Percentiles rank a stretch among this genome's conserved stretches.
phyloP scores from a whole-genome alignment of 1,284 basidiomycete species.

The Puccinia horiana region DNA sequence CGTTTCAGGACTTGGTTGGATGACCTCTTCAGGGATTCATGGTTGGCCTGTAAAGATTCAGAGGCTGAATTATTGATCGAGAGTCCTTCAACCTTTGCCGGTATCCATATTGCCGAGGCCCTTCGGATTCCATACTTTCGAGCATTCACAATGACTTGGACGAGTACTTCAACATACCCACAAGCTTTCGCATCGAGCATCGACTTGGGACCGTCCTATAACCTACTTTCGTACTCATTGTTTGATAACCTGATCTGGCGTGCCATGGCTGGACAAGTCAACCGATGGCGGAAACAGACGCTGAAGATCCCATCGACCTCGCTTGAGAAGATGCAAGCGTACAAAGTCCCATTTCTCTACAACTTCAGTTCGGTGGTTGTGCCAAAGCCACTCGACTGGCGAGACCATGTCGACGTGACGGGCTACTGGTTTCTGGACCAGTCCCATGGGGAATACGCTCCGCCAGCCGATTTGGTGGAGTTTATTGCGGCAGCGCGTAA shows the following conservation, averaged over 20 bases:
- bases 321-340: slow-evolving; percentile 64
- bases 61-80: slow-evolving; percentile 89
- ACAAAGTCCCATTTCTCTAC: slow-evolving; percentile 55
- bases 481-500: slow-evolving; percentile 79
- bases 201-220: slow-evolving; percentile 51
- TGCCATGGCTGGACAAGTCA: slow-evolving; percentile 81
- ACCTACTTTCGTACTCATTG: slow-evolving; percentile 74
- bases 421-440: slow-evolving; percentile 95
- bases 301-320: slow-evolving; percentile 76
- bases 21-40: slow-evolving; percentile 87
- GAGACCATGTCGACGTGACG: slow-evolving; percentile 77
- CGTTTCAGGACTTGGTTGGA: slow-evolving; percentile 92
- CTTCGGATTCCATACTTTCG: slow-evolving; percentile 90
- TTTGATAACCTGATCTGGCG: slow-evolving; percentile 76
- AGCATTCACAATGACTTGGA: slow-evolving; percentile 72
- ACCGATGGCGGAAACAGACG: slow-evolving; percentile 81
- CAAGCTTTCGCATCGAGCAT: slow-evolving; percentile 64
- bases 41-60: slow-evolving; percentile 80
- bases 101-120: slow-evolving; percentile 95
- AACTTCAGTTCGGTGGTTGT: slow-evolving; percentile 64
- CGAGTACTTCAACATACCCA: slow-evolving; percentile 81
- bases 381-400: slow-evolving; percentile 91
- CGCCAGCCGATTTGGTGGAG: slow-evolving; percentile 73
- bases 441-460: slow-evolving; percentile 78
- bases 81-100: slow-evolving; percentile 93